A percentile compares a stretch with the other conserved stretches of the same genome.
phyloP scores from a whole-genome alignment of 169 alveolate species.

The Plasmodium adleri region DNA sequence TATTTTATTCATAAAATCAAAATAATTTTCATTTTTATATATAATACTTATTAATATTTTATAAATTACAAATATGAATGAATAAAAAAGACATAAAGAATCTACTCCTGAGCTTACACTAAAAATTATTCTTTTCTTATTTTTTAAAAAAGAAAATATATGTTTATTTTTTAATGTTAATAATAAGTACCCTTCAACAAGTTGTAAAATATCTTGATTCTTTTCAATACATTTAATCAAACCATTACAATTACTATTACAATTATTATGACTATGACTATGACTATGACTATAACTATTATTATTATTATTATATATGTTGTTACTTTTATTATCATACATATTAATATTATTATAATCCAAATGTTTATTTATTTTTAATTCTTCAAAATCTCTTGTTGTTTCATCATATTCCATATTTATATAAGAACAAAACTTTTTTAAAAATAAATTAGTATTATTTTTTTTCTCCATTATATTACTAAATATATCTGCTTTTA shows the following conservation, averaged over 20 bases:
- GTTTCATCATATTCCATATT: conserved; percentile 33
- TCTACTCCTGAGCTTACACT: conserved; percentile 74
- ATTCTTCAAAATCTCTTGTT: conserved; percentile 15
- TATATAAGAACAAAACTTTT: conserved; percentile 24
- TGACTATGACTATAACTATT: neutral
- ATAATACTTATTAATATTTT: conserved; percentile 26
- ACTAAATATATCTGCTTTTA: neutral
- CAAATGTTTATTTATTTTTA: neutral
- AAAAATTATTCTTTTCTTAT: conserved; percentile 32
- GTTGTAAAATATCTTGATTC: conserved; percentile 19
- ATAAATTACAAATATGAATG: conserved; percentile 47
- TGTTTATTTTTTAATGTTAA: conserved; percentile 10
- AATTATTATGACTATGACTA: neutral
- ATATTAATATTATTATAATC: neutral
- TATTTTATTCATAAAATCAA: neutral
- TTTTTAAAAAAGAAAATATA: conserved; percentile 47
- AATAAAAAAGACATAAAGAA: conserved; percentile 43
- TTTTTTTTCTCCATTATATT: neutral
- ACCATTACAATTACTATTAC: neutral
- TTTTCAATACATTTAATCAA: neutral
- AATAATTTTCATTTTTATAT: conserved; percentile 20
- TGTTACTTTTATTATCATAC: neutral
- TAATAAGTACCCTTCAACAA: conserved; percentile 55
- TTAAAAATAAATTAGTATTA: neutral
- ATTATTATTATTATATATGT: neutral